A percentile compares a stretch with the other conserved stretches of the same genome.
These are phyloP conservation scores for Serendipita sp. DNA, from an alignment of 768 basidiomycete species.

Conservation along the genomic window DNA sequence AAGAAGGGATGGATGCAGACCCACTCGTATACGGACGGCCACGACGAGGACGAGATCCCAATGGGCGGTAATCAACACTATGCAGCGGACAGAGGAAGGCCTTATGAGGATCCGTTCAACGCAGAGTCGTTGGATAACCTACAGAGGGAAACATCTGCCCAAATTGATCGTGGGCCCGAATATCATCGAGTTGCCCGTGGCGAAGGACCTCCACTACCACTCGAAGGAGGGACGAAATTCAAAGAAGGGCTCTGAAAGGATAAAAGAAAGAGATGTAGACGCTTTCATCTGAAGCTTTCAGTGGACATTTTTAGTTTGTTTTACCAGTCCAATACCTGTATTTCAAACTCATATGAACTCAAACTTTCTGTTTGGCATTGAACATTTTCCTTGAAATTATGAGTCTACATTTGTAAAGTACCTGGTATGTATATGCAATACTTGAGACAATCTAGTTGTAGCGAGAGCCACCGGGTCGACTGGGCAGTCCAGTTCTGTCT, in stretches of 20 bases:
- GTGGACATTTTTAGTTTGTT: too few relatives aligned
- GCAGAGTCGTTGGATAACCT: neutral
- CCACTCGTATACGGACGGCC: neutral
- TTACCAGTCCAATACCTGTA: neutral
- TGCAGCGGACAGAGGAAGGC: neutral
- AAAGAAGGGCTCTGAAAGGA: neutral
- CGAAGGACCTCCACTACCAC: neutral
- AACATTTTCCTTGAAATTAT: too few relatives aligned
- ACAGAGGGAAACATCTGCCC: neutral
- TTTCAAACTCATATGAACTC: neutral
- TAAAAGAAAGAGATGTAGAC: neutral
- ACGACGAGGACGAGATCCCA: neutral
- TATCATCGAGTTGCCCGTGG: slow-evolving; percentile 1
- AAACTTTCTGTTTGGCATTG: neutral
- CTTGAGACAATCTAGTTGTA: neutral
- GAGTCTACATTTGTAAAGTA: too few relatives aligned
- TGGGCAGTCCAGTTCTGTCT: neutral
- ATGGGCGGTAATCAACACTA: neutral
- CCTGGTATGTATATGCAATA: neutral
- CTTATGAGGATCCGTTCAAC: slow-evolving; percentile 1
- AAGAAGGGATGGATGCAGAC: slow-evolving; percentile 3
- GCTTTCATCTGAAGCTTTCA: too few relatives aligned
- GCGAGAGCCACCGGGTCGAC: too few relatives aligned
- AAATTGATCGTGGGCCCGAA: slow-evolving; percentile 3
- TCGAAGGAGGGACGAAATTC: neutral